Conservation (phyloP, 2,329 filamentous ascomycete genomes). For the Stemphylium lycopersici region DNA sequence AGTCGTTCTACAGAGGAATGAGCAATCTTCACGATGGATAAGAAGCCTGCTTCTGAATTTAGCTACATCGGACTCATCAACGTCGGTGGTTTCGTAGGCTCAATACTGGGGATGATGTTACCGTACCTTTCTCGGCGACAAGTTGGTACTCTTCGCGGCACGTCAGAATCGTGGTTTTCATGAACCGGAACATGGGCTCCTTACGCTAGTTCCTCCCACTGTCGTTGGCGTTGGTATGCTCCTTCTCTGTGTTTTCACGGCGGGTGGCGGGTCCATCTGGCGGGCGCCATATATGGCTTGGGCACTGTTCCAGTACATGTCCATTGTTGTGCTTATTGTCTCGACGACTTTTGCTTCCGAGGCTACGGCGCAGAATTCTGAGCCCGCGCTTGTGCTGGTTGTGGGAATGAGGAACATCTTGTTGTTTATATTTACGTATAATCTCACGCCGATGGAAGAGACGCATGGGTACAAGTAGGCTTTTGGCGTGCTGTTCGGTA, state of each 20-base stretch:
- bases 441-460: slow-evolving; percentile 1
- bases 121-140: too few species aligned
- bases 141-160: background rate
- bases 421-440: slow-evolving; percentile 3
- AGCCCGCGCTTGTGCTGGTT: slow-evolving; percentile 3
- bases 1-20: too few species aligned
- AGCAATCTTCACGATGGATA: background rate
- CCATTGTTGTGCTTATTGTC: background rate
- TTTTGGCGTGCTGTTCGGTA: slow-evolving; percentile 1
- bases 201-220: background rate
- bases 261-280: background rate
- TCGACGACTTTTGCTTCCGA: slow-evolving; percentile 5
- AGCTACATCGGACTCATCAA: background rate
- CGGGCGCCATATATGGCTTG: slow-evolving; percentile 4
- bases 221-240: slow-evolving; percentile 1
- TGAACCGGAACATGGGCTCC: slow-evolving; percentile 4
- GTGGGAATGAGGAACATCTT: slow-evolving; percentile 6
- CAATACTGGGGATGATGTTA: too few species aligned
- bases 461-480: slow-evolving; percentile 1
- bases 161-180: slow-evolving; percentile 1
- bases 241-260: slow-evolving; percentile 2
- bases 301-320: slow-evolving; percentile 3
- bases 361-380: background rate
- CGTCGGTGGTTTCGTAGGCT: too few species aligned
- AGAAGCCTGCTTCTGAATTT: background rate